Evolutionary conservation across 2,329 filamentous ascomycete genomes (phyloP), one percentile per base, ranked within the genome.

Genomic region (Bretziella fagacearum): DNA sequence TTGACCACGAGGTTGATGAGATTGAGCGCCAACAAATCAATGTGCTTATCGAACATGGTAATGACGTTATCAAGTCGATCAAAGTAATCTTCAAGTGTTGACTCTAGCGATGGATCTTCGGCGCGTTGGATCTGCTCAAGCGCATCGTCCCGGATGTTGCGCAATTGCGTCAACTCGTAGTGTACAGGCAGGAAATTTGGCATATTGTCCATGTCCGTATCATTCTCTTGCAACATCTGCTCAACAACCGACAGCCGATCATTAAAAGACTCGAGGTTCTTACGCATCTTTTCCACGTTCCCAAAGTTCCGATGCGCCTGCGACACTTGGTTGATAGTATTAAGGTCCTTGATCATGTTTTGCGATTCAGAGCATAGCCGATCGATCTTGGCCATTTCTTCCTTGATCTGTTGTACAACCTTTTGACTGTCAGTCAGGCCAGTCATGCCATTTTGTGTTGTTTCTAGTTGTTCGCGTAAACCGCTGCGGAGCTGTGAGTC

Each of bases 301-400:
- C 83, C 84, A 60, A 98, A 98, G 65, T 98, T 95, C 53, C 89
- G 77, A 64, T 98, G 91, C 54, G 93, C 91, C 63, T 94, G 84
- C 47, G 89, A 89, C 47, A 93, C 83, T 52, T 84, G 68, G 61
- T 93, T 91, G 69, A 93, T 91, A 59, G 85, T 84, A 29, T 82
- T 81, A 63, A 98, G 96, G 67, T 98, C 91, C 58, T 83, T 79
- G 58, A 98, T 94, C 77, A 95, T 95, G 60, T 84, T 85, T 67
- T 96, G 89, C 47, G 87, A 87, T 64, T 98, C 93, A 53, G 87
- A 86, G 66, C 91, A 98, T 53, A 98, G 75, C 65, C 84, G 86
- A 67, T 98, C 91, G 57, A 98, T 96, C 65, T 89, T 93, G 70
- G 93, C 86, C 77, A 98, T 91, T 67, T 98, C 91, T 55, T 96